phyloP scores from a whole-genome alignment of 208 protist genomes.

The Trypanosoma mega region DNA sequence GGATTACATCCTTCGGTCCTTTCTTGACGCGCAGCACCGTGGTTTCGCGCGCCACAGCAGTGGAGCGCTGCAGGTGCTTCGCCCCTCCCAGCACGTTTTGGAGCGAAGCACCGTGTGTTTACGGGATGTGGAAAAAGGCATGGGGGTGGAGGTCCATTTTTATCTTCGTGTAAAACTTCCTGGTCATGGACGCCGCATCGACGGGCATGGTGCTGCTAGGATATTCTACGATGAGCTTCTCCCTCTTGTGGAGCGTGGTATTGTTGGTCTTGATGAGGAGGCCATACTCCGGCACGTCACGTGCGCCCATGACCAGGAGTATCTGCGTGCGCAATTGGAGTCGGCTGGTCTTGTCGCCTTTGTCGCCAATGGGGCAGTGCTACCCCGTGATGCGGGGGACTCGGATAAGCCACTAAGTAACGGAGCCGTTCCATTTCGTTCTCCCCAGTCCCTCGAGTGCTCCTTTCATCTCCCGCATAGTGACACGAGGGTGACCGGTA shows the following conservation, averaged over 20 bases:
- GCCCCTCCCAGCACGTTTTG: constrained; percentile 84
- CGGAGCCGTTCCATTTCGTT: constrained; percentile 68
- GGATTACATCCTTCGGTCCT: constrained; percentile 61
- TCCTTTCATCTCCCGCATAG: constrained; percentile 76
- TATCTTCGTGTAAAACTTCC: constrained; percentile 91
- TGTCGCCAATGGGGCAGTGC: constrained; percentile 87
- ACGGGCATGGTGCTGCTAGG: constrained; percentile 43
- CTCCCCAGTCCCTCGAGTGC: constrained; percentile 59
- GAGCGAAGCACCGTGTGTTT: constrained; percentile 79
- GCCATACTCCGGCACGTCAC: constrained; percentile 67
- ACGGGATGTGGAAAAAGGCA: not conserved
- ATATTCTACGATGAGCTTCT: constrained; percentile 53
- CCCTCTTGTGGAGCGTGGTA: constrained; percentile 27
- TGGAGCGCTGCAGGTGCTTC: constrained; percentile 72
- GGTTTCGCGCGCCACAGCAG: not conserved
- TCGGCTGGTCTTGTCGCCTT: constrained; percentile 76
- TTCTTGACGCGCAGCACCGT: constrained; percentile 25
- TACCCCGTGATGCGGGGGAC: constrained; percentile 88
- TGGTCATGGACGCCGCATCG: constrained; percentile 71
- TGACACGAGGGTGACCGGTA: constrained; percentile 59
- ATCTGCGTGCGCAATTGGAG: constrained; percentile 63
- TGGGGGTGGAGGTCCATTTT: constrained; percentile 41
- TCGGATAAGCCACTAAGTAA: constrained; percentile 71
- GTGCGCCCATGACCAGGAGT: constrained; percentile 87
- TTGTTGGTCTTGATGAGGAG: constrained; percentile 27